Conservation (phyloP, 2,329 filamentous ascomycete species). For the Lasiodiplodia theobromae region DNA sequence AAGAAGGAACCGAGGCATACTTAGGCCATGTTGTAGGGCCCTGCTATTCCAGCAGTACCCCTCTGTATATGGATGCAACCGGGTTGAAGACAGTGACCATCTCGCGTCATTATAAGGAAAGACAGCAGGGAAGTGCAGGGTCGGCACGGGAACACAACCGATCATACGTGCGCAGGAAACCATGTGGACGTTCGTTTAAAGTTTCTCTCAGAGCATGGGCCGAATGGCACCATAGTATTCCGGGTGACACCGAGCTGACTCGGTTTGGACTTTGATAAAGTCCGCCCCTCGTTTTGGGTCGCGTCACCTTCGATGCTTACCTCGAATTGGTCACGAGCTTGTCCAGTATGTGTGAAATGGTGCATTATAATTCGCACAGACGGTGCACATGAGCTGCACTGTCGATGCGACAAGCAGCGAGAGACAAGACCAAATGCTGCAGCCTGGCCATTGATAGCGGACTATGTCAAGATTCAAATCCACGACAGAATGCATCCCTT, state of each 20-base stretch:
- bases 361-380: background rate
- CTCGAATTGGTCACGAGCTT: background rate
- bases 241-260: background rate
- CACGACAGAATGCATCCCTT: too few species aligned
- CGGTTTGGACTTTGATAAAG: background rate
- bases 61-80: background rate
- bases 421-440: background rate
- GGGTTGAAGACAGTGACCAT: background rate
- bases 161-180: background rate
- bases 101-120: background rate
- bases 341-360: background rate
- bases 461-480: too few species aligned
- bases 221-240: background rate
- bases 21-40: too few species aligned
- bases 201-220: background rate
- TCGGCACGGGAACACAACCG: background rate
- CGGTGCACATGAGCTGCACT: background rate
- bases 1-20: too few species aligned
- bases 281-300: background rate
- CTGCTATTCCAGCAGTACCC: too few species aligned
- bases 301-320: background rate
- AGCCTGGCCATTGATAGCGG: too few species aligned
- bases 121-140: background rate
- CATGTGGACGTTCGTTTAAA: background rate
- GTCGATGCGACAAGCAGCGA: background rate